Conservation (phyloP, 495 filamentous ascomycete species). For the Chaetomium cochliodes region DNA sequence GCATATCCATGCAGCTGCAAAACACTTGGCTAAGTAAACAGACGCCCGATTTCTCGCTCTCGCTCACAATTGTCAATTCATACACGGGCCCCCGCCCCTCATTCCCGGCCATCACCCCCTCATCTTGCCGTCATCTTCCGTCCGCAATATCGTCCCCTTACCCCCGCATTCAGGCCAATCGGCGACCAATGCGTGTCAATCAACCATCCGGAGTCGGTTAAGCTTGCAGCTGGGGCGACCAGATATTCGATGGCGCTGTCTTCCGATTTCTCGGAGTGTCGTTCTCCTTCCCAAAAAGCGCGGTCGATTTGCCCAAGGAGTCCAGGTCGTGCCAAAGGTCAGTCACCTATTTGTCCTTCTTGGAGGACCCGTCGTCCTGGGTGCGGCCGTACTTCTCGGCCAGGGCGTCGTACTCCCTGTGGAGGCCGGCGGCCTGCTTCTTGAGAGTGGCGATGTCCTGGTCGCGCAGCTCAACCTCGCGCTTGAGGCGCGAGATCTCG, state of each 20-base stretch:
- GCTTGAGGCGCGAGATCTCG: slow-evolving; percentile 59
- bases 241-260: slow-evolving; percentile 2
- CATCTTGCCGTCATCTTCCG: not conserved
- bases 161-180: not conserved
- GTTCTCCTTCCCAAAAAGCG: slow-evolving; percentile 4
- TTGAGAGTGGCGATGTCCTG: slow-evolving; percentile 76
- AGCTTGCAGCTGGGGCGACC: slow-evolving; percentile 6
- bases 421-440: slow-evolving; percentile 77
- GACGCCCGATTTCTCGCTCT: not conserved
- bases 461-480: slow-evolving; percentile 69
- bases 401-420: slow-evolving; percentile 76
- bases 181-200: not conserved
- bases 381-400: slow-evolving; percentile 70
- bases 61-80: not conserved
- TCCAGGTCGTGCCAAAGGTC: slow-evolving; percentile 19
- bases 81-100: not conserved
- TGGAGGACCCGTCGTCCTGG: slow-evolving; percentile 54
- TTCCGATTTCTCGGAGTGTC: slow-evolving; percentile 5
- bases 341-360: slow-evolving; percentile 63
- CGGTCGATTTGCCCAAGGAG: not conserved
- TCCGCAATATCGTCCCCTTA: not conserved
- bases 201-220: not conserved
- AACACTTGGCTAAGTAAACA: not conserved
- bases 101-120: not conserved
- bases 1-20: not conserved